Conservation (phyloP, 768 basidiomycete genomes). For the Kwoniella dejecticola region DNA sequence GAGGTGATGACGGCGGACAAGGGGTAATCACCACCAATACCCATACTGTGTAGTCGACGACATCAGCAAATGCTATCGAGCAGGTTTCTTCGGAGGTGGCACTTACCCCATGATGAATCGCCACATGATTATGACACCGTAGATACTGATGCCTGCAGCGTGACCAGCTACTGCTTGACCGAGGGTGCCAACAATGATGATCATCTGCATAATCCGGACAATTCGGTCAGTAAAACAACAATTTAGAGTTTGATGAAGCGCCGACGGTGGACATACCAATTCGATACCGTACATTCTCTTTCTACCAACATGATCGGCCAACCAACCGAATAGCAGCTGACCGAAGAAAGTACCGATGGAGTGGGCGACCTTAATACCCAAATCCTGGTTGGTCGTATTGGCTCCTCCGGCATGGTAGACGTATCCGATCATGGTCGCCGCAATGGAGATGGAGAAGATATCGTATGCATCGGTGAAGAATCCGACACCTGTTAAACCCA, state of each 20-base stretch:
- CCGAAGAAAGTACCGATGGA: conserved; percentile 56
- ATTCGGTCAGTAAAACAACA: background rate
- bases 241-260: background rate
- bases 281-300: conserved; percentile 60
- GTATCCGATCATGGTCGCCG: conserved; percentile 77
- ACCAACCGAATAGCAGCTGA: conserved; percentile 54
- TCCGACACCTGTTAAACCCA: conserved; percentile 70
- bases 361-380: conserved; percentile 56
- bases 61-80: too few species aligned
- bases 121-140: conserved; percentile 80
- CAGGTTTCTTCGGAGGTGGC: too few species aligned
- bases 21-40: conserved; percentile 89
- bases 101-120: conserved; percentile 68
- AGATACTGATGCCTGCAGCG: conserved; percentile 68
- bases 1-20: conserved; percentile 79
- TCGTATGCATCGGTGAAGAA: conserved; percentile 74
- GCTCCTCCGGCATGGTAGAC: conserved; percentile 63
- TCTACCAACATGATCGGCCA: conserved; percentile 55
- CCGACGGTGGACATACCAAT: conserved; percentile 33
- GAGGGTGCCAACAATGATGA: conserved; percentile 56
- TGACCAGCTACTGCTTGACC: conserved; percentile 67
- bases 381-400: conserved; percentile 64
- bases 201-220: conserved; percentile 30
- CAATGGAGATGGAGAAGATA: conserved; percentile 88
- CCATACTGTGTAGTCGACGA: conserved; percentile 56